Percentiles rank a stretch among this genome's conserved stretches.
Conservation (phyloP, 169 alveolate genomes). For the Plasmodium sp. region DNA sequence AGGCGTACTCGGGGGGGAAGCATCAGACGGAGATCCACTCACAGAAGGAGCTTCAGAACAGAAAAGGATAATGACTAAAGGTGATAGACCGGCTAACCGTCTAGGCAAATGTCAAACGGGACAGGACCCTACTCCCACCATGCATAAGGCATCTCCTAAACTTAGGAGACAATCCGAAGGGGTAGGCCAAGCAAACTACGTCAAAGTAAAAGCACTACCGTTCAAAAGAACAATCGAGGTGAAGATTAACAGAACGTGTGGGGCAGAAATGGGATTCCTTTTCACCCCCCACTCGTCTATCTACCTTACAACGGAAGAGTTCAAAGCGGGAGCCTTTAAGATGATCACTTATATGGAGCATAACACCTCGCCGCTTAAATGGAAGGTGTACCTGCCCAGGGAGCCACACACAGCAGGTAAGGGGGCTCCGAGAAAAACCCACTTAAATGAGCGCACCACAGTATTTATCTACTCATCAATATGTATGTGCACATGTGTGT, state of each 20-base stretch:
- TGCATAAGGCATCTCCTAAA: neutral
- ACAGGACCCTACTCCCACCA: neutral
- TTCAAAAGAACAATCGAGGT: neutral
- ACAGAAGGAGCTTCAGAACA: neutral
- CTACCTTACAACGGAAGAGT: neutral
- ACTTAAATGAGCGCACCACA: neutral
- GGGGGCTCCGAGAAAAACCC: neutral
- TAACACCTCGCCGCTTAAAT: neutral
- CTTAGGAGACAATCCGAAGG: neutral
- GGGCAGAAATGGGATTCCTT: constrained; percentile 8
- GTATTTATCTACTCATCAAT: neutral
- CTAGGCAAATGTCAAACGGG: neutral
- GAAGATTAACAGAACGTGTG: constrained; percentile 24
- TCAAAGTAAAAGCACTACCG: neutral
- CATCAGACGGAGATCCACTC: neutral
- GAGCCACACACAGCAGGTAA: neutral
- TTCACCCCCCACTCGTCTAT: constrained; percentile 3
- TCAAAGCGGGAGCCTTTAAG: neutral
- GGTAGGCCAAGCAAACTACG: neutral
- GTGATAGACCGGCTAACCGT: neutral
- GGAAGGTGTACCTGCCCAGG: neutral
- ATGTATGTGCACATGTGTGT: neutral
- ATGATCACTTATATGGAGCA: neutral
- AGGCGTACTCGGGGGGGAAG: neutral
- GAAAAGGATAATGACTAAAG: neutral